These are phyloP conservation scores for Fagopyrum esculentum DNA, from an alignment of 148 eudicot genomes.

Conservation along the genomic window DNA sequence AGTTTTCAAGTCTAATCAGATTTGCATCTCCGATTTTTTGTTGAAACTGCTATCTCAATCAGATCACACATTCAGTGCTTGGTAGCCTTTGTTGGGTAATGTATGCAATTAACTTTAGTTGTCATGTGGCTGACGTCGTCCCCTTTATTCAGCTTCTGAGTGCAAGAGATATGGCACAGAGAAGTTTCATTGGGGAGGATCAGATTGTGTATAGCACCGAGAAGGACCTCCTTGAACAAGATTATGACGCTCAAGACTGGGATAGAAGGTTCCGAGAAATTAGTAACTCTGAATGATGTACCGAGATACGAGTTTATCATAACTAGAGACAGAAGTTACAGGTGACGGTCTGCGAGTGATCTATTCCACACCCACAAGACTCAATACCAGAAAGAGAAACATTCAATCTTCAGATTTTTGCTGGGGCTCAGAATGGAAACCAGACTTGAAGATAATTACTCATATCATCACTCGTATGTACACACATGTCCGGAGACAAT, in stretches of 20 bases:
- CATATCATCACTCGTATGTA: background rate
- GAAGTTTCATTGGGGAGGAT: constrained; percentile 72
- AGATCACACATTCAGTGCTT: background rate
- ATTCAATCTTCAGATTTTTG: background rate
- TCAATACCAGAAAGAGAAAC: background rate
- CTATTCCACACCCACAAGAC: background rate
- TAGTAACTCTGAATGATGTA: background rate
- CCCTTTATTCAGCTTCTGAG: constrained; percentile 54
- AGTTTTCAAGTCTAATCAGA: background rate
- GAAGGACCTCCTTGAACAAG: constrained; percentile 69
- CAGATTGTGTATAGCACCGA: constrained; percentile 83
- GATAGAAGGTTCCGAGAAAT: constrained; percentile 60
- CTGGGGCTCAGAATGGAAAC: background rate
- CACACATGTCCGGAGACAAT: background rate
- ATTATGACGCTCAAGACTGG: constrained; percentile 78
- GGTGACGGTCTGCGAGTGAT: background rate
- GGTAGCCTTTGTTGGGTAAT: background rate
- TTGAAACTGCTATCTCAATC: background rate
- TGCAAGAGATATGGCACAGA: constrained; percentile 95
- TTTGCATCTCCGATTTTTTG: background rate
- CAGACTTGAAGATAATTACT: background rate
- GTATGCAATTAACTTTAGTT: background rate
- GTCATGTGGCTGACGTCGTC: constrained; percentile 12
- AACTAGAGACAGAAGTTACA: background rate
- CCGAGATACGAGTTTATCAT: background rate